These are phyloP conservation scores for Lindgomyces ingoldianus DNA, from an alignment of 495 filamentous ascomycete genomes.

Conservation along the genomic window DNA sequence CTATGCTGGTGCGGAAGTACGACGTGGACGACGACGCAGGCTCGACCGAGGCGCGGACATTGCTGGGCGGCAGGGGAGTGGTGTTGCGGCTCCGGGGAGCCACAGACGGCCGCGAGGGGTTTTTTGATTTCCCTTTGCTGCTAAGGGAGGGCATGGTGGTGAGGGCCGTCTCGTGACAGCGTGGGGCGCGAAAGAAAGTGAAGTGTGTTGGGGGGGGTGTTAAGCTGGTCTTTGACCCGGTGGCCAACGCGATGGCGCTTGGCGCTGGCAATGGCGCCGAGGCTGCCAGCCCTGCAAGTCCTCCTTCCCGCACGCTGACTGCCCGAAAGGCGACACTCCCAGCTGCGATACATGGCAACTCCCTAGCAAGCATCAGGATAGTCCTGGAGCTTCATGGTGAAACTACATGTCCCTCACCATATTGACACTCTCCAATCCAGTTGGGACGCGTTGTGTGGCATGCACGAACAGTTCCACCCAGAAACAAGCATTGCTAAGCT, in stretches of 20 bases:
- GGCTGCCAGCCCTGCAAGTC: no score
- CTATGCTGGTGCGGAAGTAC: constrained; percentile 32
- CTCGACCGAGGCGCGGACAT: constrained; percentile 32
- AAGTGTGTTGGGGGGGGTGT: neutral
- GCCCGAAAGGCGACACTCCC: no score
- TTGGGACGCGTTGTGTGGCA: no score
- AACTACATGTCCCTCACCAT: no score
- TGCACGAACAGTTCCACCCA: neutral
- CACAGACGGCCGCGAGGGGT: constrained; percentile 22
- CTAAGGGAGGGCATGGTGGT: constrained; percentile 32
- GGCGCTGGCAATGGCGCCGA: no score
- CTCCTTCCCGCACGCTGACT: no score
- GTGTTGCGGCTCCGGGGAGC: constrained; percentile 42
- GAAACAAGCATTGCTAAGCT: constrained; percentile 13
- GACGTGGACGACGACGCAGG: constrained; percentile 20
- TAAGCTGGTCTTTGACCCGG: neutral
- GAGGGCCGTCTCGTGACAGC: neutral
- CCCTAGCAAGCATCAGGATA: no score
- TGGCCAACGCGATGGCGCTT: neutral
- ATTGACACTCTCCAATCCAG: no score
- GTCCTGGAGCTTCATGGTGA: no score
- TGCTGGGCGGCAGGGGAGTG: constrained; percentile 38
- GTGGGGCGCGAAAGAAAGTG: no score
- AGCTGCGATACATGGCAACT: no score
- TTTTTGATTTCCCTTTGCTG: constrained; percentile 37